Evolutionary conservation across 106 monocot species (phyloP).

Genomic region (Acorus gramineus): DNA sequence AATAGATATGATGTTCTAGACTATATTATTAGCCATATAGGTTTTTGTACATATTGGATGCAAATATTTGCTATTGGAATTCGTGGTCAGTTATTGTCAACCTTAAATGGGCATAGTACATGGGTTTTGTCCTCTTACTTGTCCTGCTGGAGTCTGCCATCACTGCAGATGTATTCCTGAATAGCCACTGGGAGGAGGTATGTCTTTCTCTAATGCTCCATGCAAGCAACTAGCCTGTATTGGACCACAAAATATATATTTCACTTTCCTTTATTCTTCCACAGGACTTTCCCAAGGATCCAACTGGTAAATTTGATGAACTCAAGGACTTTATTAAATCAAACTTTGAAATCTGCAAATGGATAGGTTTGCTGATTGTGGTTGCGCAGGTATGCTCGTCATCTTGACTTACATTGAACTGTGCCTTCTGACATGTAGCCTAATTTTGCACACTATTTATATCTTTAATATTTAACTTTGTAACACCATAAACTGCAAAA

Average conservation of each 20-base stretch:
- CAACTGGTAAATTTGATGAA: slow-evolving; percentile 3
- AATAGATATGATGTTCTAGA: no score
- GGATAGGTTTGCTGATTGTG: background rate
- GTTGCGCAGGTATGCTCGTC: no score
- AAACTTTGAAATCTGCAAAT: slow-evolving; percentile 9
- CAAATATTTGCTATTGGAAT: background rate
- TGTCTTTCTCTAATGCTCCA: background rate
- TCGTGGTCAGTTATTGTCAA: background rate
- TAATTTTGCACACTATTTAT: no score
- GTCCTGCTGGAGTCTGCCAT: slow-evolving; percentile 3
- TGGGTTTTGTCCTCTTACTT: slow-evolving; percentile 19
- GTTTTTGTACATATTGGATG: background rate
- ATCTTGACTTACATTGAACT: no score
- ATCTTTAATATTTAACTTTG: no score
- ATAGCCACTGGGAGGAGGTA: slow-evolving; percentile 13
- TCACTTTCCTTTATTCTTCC: background rate
- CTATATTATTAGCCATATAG: background rate
- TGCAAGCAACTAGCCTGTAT: no score
- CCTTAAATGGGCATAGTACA: slow-evolving; percentile 23
- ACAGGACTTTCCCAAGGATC: slow-evolving; percentile 12
- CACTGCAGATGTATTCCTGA: slow-evolving; percentile 8
- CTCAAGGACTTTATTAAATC: slow-evolving; percentile 3
- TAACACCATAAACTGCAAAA: no score
- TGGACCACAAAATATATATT: no score
- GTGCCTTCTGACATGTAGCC: no score